Percentiles rank a stretch among this genome's conserved stretches.
Evolutionary conservation across 306 rosid species (phyloP).

Genomic region (Quercus cerris): DNA sequence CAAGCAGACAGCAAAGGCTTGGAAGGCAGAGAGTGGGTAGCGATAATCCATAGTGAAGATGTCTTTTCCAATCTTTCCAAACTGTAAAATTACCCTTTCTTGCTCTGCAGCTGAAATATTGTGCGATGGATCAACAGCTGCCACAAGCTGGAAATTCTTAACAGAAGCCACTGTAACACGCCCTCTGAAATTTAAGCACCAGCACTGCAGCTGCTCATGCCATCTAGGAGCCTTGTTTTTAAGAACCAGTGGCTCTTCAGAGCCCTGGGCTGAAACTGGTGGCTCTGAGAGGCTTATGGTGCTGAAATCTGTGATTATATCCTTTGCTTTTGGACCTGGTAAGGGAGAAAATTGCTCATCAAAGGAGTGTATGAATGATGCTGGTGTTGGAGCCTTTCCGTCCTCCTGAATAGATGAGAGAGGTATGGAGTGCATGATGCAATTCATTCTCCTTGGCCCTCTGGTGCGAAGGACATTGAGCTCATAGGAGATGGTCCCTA

Average conservation of each 20-base stretch:
- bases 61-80: conserved; percentile 87
- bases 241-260: conserved; percentile 50
- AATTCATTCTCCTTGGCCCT: conserved; percentile 80
- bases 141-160: conserved; percentile 85
- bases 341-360: conserved; percentile 37
- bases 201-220: conserved; percentile 90
- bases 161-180: conserved; percentile 92
- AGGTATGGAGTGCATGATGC: conserved; percentile 64
- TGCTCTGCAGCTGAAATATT: conserved; percentile 59
- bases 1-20: conserved; percentile 83
- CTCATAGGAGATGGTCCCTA: conserved; percentile 59
- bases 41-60: conserved; percentile 90
- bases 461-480: conserved; percentile 64
- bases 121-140: conserved; percentile 63
- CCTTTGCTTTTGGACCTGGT: conserved; percentile 44
- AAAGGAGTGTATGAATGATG: conserved; percentile 33
- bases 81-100: conserved; percentile 79
- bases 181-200: conserved; percentile 90
- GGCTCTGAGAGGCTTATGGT: conserved; percentile 29
- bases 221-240: conserved; percentile 86
- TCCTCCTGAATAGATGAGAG: conserved; percentile 72
- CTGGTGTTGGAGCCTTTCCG: conserved; percentile 70
- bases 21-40: conserved; percentile 88
- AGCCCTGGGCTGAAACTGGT: conserved; percentile 16
- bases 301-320: conserved; percentile 27